phyloP scores from a whole-genome alignment of 345 rosid species.

The Corchorus olitorius region DNA sequence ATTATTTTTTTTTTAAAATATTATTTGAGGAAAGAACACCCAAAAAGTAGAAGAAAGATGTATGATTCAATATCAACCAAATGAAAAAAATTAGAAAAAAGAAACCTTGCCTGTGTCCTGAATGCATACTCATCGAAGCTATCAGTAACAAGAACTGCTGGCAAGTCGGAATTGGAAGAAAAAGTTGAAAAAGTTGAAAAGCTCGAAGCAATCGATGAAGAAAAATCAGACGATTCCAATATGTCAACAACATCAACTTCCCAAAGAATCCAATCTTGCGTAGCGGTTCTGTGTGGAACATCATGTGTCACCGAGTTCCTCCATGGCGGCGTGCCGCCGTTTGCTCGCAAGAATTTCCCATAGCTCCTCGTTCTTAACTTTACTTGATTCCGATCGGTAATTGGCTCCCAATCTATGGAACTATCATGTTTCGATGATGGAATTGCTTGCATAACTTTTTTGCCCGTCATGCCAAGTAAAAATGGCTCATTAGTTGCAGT shows the following conservation, averaged over 20 bases:
- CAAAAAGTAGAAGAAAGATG: no score
- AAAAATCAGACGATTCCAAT: background rate
- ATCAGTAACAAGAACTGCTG: background rate
- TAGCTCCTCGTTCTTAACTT: slow-evolving; percentile 37
- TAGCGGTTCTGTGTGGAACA: slow-evolving; percentile 53
- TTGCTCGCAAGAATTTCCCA: slow-evolving; percentile 69
- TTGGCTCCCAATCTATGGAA: slow-evolving; percentile 66
- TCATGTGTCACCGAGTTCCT: slow-evolving; percentile 80
- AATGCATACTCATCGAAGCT: background rate
- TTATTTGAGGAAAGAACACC: no score
- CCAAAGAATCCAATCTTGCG: slow-evolving; percentile 83
- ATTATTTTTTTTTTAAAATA: no score
- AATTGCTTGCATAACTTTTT: slow-evolving; percentile 59
- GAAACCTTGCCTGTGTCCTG: background rate
- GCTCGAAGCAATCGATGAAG: background rate
- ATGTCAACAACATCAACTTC: slow-evolving; percentile 58
- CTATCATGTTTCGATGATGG: slow-evolving; percentile 46
- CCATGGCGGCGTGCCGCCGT: slow-evolving; percentile 81
- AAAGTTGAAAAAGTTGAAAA: background rate
- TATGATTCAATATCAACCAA: background rate
- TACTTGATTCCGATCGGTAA: slow-evolving; percentile 54
- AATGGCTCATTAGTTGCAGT: slow-evolving; percentile 70
- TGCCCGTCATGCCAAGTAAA: slow-evolving; percentile 64
- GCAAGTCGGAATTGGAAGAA: background rate
- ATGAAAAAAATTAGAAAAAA: background rate